Evolutionary conservation across 176 grass and related monocot genomes (phyloP).

Genomic region (Tillandsia fasciculata): DNA sequence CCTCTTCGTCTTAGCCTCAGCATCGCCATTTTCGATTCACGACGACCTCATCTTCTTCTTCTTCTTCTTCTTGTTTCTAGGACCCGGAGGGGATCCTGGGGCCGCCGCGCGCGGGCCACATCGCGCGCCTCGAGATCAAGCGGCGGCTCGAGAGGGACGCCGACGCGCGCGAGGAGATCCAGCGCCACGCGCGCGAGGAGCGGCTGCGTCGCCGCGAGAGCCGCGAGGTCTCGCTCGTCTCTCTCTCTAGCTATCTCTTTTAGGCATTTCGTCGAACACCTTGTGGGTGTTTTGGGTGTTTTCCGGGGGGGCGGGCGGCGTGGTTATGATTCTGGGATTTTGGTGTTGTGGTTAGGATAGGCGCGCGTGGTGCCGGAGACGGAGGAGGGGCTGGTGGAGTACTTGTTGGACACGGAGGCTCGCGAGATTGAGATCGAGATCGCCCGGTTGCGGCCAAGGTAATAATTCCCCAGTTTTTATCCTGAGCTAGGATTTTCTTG

Average conservation of each 20-base stretch:
- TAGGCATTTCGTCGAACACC: neutral
- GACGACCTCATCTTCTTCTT: neutral
- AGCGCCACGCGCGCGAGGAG: constrained; percentile 72
- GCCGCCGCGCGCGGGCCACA: constrained; percentile 57
- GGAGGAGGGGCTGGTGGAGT: constrained; percentile 67
- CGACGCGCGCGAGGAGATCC: constrained; percentile 44
- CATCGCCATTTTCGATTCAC: neutral
- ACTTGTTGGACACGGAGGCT: constrained; percentile 88
- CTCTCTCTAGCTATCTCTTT: neutral
- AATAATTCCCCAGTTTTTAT: neutral
- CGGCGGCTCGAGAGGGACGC: constrained; percentile 60
- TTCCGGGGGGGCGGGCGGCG: no score
- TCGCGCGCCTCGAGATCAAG: constrained; percentile 61
- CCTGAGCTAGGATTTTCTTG: neutral
- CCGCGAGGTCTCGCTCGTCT: constrained; percentile 35
- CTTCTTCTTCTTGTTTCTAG: constrained; percentile 11
- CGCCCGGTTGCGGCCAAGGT: constrained; percentile 47
- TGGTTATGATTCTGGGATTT: neutral
- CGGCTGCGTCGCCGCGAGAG: constrained; percentile 46
- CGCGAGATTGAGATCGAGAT: constrained; percentile 90
- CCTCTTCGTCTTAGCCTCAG: no score
- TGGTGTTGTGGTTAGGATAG: constrained; percentile 9
- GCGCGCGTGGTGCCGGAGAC: constrained; percentile 64
- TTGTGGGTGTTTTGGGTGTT: neutral
- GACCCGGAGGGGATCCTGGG: constrained; percentile 75